Evolutionary conservation across 768 basidiomycete species (phyloP).

Genomic region (Hygrophoropsis aurantiaca): DNA sequence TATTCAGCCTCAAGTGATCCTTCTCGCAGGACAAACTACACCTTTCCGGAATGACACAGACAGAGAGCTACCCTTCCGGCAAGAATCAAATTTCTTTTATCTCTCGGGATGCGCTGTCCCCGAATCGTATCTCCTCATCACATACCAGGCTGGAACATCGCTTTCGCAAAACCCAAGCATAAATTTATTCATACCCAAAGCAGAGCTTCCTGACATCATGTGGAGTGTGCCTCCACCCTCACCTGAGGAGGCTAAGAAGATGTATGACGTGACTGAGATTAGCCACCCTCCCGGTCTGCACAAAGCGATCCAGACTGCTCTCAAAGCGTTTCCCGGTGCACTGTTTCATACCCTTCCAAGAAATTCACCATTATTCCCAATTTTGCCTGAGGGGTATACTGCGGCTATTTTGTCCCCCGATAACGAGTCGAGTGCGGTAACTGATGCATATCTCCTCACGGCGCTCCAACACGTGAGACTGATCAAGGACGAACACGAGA

Average conservation of each 20-base stretch:
- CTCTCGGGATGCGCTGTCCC: constrained; percentile 80
- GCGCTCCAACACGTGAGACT: constrained; percentile 84
- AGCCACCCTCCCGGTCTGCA: constrained; percentile 49
- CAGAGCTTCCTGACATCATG: constrained; percentile 72
- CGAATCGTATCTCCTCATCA: constrained; percentile 62
- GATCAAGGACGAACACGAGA: constrained; percentile 73
- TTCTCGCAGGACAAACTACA: constrained; percentile 65
- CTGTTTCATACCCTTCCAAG: constrained; percentile 67
- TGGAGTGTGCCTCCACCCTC: constrained; percentile 88
- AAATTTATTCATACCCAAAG: constrained; percentile 78
- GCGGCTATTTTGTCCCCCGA: constrained; percentile 33
- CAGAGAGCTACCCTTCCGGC: constrained; percentile 70
- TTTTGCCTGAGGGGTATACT: constrained; percentile 43
- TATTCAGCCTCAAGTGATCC: constrained; percentile 62
- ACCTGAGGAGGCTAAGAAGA: constrained; percentile 49
- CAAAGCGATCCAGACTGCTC: constrained; percentile 35
- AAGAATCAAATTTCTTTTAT: constrained; percentile 89
- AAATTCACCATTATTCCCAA: constrained; percentile 51
- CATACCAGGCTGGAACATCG: constrained; percentile 51
- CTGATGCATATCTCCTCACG: constrained; percentile 64
- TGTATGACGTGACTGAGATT: constrained; percentile 62
- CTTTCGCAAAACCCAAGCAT: constrained; percentile 42
- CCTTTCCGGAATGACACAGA: constrained; percentile 82
- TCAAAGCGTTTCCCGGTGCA: constrained; percentile 51
- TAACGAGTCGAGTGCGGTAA: constrained; percentile 37